Base-by-base conservation (phyloP, 2,329 filamentous ascomycete genomes). In the Whalleya microplaca region DNA sequence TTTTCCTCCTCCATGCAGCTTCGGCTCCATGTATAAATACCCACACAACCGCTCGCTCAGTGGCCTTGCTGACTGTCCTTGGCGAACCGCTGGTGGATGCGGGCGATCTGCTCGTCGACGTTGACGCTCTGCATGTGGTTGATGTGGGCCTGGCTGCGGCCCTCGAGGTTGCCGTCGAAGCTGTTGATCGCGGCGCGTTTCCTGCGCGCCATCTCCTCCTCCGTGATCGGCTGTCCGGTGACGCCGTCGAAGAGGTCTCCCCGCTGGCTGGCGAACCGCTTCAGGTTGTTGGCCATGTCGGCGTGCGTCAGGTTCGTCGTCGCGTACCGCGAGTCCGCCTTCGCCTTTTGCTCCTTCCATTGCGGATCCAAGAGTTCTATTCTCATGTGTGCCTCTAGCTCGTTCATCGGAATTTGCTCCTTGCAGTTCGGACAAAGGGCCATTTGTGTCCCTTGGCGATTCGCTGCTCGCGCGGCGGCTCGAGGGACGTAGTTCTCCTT, bases 271-370 rank as follows among this genome's bases (percentile, higher is more conserved):
- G 93, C 92, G 49, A 98, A 81, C n/a, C 94, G 88, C 79, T 98
- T 98, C 61, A 98, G 83, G 71, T 98, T 97, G 72, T 92, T 93
- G 49, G 92, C 93, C 45, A 96, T 92, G 66, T 98, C 94, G 32
- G 84, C 85, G 2, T 91, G 94, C 1, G 89, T 91, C 9, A 96
- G 77, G 67, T 96, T 97, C 9, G 92, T 96, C 0, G 90, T 93
- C 1, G 91, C 85, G 62, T 89, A 91, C 60, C 94, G 88, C 12
- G 90, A 86, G 45, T 96, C 92, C 16, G 91, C 87, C 72, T 96
- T 96, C 55, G 91, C 90, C 65, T 92, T 92, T 72, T 98, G 93
- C 71, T 97, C 93, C 72, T 96, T 96, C 93, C 94, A 98, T 56
- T 90, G 85, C 0, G 94, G 94, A 71, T 98, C 94, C 56, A 97